Base-by-base conservation (phyloP, 1,284 basidiomycete genomes). In the Phaffia rhodozyma region DNA sequence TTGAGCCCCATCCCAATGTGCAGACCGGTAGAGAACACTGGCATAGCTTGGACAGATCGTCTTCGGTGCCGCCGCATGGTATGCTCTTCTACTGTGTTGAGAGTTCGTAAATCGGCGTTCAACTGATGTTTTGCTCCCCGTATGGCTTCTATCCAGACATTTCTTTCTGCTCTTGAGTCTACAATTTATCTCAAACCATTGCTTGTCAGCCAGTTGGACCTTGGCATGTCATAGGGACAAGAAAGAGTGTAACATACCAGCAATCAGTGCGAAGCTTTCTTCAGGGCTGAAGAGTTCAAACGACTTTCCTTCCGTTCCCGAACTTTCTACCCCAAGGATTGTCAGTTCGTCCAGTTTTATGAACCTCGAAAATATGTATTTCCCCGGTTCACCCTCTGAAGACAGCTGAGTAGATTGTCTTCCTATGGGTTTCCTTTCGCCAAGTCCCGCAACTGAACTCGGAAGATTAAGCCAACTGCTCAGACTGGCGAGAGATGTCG, bases 201-300 rank as follows among this genome's bases (percentile, higher is more conserved):
- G 29, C 18, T 21, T 25, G 48, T 48, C 53, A 27, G 25, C 61
- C 20, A 32, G 3, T 23, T 5, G 38, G 27, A 56, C 23, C 21
- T 21, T 1, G n/a, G 50, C 13, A 53, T 6, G 23, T 29, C n/a
- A 23, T 5, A 27, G 23, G 18, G 5, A 48, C 50, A 27, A 13
- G 55, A 49, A 66, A 51, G 23, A n/a, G 20, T 47, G 51, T 55
- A 50, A 74, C 82, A 69, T 67, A 87, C 88, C 78, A 6, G 85
- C 81, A 74, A 85, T 84, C 25, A 91, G 73, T 0, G 84, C 84
- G 69, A 91, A 91, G 61, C 86, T 89, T 57, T 83, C 83, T 64
- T 84, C 82, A 0, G 87, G 86, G 70, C 86, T 86, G 61, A 88
- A 73, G 1, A 91, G 75, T 72, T 91, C 87, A 67, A 90, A 81